Conservation (phyloP, 73 alveolate genomes). For the Symbiodinium natans region DNA sequence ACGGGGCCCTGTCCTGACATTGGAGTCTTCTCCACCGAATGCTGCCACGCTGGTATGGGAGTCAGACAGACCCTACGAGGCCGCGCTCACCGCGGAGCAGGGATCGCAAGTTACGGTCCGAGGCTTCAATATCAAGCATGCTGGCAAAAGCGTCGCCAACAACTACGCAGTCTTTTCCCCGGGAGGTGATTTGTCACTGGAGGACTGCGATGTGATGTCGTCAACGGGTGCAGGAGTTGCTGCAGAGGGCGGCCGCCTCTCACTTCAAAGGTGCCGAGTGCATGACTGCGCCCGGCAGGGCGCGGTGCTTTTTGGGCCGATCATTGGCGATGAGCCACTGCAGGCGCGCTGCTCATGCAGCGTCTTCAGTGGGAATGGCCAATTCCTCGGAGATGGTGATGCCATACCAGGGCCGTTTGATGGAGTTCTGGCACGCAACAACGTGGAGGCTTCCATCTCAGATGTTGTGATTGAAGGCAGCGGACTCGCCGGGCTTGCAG, state of each 20-base stretch:
- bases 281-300: slow-evolving; percentile 12
- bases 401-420: slow-evolving; percentile 5
- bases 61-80: neutral
- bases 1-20: neutral
- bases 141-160: slow-evolving; percentile 3
- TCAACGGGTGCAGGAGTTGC: neutral
- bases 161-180: neutral
- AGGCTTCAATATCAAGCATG: neutral
- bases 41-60: neutral
- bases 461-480: neutral
- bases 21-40: neutral
- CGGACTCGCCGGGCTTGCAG: neutral
- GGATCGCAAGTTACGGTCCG: neutral
- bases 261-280: neutral
- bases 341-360: slow-evolving; percentile 19
- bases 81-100: neutral
- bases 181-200: neutral
- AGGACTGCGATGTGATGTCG: neutral
- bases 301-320: neutral
- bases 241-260: neutral
- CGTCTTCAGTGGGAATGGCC: neutral
- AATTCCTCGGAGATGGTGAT: neutral
- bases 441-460: neutral
- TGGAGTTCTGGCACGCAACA: neutral
- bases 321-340: slow-evolving; percentile 1